Base-by-base conservation (phyloP, 2,329 filamentous ascomycete species). In the Talaromyces verruculosus region DNA sequence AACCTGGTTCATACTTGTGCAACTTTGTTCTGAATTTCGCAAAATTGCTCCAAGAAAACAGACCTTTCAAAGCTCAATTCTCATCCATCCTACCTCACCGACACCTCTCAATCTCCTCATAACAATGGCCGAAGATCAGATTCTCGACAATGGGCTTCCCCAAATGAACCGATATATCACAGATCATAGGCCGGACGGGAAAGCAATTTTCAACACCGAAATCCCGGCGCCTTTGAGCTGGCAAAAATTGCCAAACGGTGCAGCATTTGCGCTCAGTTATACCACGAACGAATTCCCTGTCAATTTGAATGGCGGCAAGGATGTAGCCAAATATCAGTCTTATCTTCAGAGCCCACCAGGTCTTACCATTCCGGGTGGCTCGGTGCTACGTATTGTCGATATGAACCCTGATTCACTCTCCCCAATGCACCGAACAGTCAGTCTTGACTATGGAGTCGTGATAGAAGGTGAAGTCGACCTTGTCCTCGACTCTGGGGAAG, bases 401-500 rank as follows among this genome's bases (percentile, higher is more conserved):
- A 80, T 84, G 68, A 74, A 70, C 0, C 82, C 82, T 0, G 74
- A 72, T 0, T 76, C 78, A 28, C 68, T 75, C 11, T 61, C 64
- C 1, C 64, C 64, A 28, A 83, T 85, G 79, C 85, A 87, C 68
- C 80, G 84, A 13, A 86, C 84, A 0, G 79, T 83, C 69, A 83
- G 79, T 45, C 74, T 87, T 2, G 85, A 87, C 69, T 87, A 83
- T 68, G 85, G 84, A 2, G 78, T 86, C 63, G 79, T 87, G 2
- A 69, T 87, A 6, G 84, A 87, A 69, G 85, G 85, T 1, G 77
- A 80, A 69, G 71, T 87, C 33, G 83, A 85, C 67, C 77, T 86
- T 73, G 64, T 81, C 3, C 73, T 87, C 4, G 85, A 85, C 66
- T 80, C 81, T n/a, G 84, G 85, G 1, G 83, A 83, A 65, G 77